phyloP scores from a whole-genome alignment of 306 rosid species.

The Macrotyloma uniflorum region DNA sequence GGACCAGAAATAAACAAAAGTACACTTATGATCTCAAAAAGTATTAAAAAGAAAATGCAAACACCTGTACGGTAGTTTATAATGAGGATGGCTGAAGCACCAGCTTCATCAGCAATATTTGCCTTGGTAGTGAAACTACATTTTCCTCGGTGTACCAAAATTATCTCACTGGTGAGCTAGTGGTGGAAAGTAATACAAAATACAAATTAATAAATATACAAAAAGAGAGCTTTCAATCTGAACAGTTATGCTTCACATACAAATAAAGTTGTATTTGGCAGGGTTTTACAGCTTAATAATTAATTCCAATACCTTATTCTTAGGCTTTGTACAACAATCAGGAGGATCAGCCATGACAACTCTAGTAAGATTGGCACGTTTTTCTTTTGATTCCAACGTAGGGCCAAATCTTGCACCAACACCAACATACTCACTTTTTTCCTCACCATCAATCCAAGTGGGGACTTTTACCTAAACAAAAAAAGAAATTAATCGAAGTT shows the following conservation, averaged over 20 bases:
- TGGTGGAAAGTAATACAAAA: slow-evolving; percentile 47
- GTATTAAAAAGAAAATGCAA: slow-evolving; percentile 17
- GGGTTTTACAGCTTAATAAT: slow-evolving; percentile 26
- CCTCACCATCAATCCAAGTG: slow-evolving; percentile 74
- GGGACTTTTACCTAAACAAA: slow-evolving; percentile 82
- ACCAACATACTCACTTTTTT: slow-evolving; percentile 77
- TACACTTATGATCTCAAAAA: slow-evolving; percentile 20
- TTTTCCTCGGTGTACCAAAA: slow-evolving; percentile 90
- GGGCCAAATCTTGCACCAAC: slow-evolving; percentile 97
- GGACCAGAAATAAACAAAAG: slow-evolving; percentile 18
- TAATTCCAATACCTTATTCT: slow-evolving; percentile 58
- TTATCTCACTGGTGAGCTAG: slow-evolving; percentile 79
- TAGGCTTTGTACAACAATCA: slow-evolving; percentile 76
- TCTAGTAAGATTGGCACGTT: slow-evolving; percentile 79
- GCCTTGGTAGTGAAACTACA: slow-evolving; percentile 98
- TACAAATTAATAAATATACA: slow-evolving; percentile 26
- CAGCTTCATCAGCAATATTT: slow-evolving; percentile 78
- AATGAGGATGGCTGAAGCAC: slow-evolving; percentile 93
- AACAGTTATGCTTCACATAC: slow-evolving; percentile 24
- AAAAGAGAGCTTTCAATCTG: slow-evolving; percentile 31
- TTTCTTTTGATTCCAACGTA: slow-evolving; percentile 87
- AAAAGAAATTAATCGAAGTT: slow-evolving; percentile 28
- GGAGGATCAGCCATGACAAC: slow-evolving; percentile 98
- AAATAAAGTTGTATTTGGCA: slow-evolving; percentile 17
- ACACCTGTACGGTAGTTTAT: slow-evolving; percentile 81